A percentile compares a stretch with the other conserved stretches of the same genome.
Evolutionary conservation across 495 filamentous ascomycete genomes (phyloP).

Genomic region (Copromyces sp.): DNA sequence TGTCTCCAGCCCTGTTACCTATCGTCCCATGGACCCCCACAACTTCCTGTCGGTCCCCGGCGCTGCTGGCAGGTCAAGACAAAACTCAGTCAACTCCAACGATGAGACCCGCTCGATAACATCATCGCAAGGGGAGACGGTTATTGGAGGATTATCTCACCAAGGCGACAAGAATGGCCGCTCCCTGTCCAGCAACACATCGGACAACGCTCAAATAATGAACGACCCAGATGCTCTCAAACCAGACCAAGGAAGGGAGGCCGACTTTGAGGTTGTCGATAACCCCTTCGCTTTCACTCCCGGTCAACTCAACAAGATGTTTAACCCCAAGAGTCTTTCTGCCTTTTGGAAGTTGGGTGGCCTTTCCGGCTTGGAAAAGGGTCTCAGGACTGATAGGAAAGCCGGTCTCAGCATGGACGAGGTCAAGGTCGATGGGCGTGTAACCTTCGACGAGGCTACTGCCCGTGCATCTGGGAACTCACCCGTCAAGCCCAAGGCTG

Average conservation of each 20-base stretch:
- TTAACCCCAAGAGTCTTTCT: constrained; percentile 63
- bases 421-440: constrained; percentile 39
- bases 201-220: constrained; percentile 39
- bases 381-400: constrained; percentile 53
- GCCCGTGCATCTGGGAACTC: constrained; percentile 18
- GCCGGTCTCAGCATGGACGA: constrained; percentile 61
- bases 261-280: constrained; percentile 52
- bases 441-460: constrained; percentile 54
- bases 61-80: constrained; percentile 34
- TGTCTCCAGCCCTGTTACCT: constrained; percentile 57
- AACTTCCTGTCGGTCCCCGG: constrained; percentile 42
- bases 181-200: constrained; percentile 15
- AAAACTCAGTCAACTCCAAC: constrained; percentile 45
- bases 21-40: constrained; percentile 34
- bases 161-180: constrained; percentile 27
- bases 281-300: constrained; percentile 65
- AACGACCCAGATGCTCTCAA: constrained; percentile 46
- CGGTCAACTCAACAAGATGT: constrained; percentile 62
- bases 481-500: constrained; percentile 13
- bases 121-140: constrained; percentile 35
- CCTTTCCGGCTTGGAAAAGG: constrained; percentile 54
- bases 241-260: constrained; percentile 55
- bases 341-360: constrained; percentile 63
- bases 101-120: constrained; percentile 37
- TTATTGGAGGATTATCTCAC: constrained; percentile 24